Base-by-base conservation (phyloP, 2,329 filamentous ascomycete species). In the Rhytidhysteron rufulum region DNA sequence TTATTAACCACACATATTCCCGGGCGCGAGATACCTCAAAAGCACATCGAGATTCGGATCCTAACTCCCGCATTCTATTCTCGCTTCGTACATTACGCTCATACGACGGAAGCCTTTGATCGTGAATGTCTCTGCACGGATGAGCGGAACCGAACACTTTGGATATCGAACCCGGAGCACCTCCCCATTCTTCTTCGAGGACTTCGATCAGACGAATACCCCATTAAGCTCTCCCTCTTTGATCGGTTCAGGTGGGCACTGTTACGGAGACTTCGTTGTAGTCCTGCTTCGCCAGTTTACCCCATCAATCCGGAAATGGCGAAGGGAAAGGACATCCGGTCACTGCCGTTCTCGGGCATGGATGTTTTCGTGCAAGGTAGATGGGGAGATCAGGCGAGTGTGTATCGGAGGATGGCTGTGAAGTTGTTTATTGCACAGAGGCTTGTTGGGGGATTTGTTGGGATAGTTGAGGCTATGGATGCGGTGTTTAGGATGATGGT, bases 1-100 rank as follows among this genome's bases (percentile, higher is more conserved):
- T 40, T 30, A 1, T 48, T 61, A 3, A 39, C 38, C 2, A 47
- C 48, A n/a, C 36, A 43, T 15, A 32, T 33, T 15, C 39, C 20
- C 2, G 48, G 39, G 4, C 42, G 22, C 4, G 33, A 40, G 10
- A 37, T 44, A 3, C 29, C 39, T 2, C 43, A 44, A 3, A 63
- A 71, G 17, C 60, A 71, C 1, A 37, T 85, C 5, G 75, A 77
- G 31, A 65, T 86, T 34, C 74, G 73, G 39, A 67, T 86, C 4
- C 59, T 84, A 16, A 83, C 79, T 0, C 83, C 84, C 1, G 69
- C 67, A 0, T 88, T 88, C 54, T 88, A 88, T 65, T 73, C 77
- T 10, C 74, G 82, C 20, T 80, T 86, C 34, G 70, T 81, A 1
- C 72, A 77, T 47, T 85, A 86, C 53, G 69, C 76, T 0, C 72